phyloP scores from a whole-genome alignment of 1,139 yeast species.

The Sugiyamaella castrensis region DNA sequence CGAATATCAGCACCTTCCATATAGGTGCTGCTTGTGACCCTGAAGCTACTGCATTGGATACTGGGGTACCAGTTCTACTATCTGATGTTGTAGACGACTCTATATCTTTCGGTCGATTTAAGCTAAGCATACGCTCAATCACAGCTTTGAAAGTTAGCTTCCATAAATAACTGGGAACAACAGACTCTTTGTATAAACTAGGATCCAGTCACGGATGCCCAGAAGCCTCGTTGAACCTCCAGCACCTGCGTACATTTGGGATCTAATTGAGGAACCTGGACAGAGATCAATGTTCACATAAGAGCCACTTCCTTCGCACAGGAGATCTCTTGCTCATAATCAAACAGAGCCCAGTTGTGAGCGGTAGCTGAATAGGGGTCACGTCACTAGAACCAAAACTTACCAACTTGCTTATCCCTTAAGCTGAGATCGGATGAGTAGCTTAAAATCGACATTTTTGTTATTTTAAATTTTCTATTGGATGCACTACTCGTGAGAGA shows the following conservation, averaged over 20 bases:
- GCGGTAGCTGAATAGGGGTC: not conserved
- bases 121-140: constrained; percentile 78
- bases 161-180: too few relatives aligned
- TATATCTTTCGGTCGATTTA: constrained; percentile 51
- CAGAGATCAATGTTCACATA: too few relatives aligned
- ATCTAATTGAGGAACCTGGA: too few relatives aligned
- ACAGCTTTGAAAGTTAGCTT: constrained; percentile 37
- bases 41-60: constrained; percentile 43
- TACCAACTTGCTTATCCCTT: constrained; percentile 44
- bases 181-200: too few relatives aligned
- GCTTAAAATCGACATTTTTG: constrained; percentile 9
- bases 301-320: too few relatives aligned
- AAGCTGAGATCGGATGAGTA: constrained; percentile 29
- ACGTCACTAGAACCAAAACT: constrained; percentile 17
- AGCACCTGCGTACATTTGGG: too few relatives aligned
- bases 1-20: constrained; percentile 94
- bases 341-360: not conserved
- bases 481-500: too few relatives aligned
- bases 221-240: too few relatives aligned
- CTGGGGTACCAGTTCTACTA: constrained; percentile 17
- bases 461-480: too few relatives aligned
- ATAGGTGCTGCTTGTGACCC: constrained; percentile 39
- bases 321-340: too few relatives aligned
- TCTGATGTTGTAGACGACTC: not conserved
- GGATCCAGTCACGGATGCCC: too few relatives aligned